These are phyloP conservation scores for Penicillium expansum DNA, from an alignment of 2,329 filamentous ascomycete genomes.

Conservation along the genomic window DNA sequence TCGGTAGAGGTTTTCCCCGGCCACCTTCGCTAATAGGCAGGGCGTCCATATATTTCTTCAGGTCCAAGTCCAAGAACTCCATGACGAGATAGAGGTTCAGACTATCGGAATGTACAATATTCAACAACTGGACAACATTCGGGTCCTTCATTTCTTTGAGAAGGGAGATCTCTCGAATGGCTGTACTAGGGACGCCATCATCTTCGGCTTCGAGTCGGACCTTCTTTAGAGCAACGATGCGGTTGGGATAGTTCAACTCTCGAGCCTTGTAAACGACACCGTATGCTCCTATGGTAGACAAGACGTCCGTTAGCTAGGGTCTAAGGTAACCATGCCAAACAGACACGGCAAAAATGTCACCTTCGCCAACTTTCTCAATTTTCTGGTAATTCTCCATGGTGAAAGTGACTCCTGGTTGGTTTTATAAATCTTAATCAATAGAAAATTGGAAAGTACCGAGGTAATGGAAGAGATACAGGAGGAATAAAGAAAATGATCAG, in stretches of 20 bases:
- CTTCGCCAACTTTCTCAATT: conserved; percentile 94
- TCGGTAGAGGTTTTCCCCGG: conserved; percentile 78
- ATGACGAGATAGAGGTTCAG: conserved; percentile 93
- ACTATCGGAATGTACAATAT: conserved; percentile 91
- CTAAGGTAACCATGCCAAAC: conserved; percentile 32
- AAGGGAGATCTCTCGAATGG: conserved; percentile 89
- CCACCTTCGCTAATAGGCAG: conserved; percentile 80
- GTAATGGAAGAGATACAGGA: neutral
- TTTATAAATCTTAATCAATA: neutral
- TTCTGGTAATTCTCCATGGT: conserved; percentile 94
- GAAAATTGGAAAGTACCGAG: neutral
- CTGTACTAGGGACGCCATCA: conserved; percentile 87
- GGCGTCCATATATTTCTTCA: conserved; percentile 96
- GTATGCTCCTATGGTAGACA: conserved; percentile 70
- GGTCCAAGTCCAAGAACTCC: conserved; percentile 84
- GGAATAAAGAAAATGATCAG: neutral
- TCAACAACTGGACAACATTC: conserved; percentile 82
- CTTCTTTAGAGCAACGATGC: conserved; percentile 91
- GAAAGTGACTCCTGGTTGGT: no score
- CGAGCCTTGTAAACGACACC: conserved; percentile 94
- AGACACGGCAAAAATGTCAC: conserved; percentile 46
- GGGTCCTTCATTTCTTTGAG: conserved; percentile 92
- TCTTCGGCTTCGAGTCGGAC: conserved; percentile 93
- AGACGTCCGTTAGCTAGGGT: conserved; percentile 13
- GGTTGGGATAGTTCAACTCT: conserved; percentile 75